Evolutionary conservation across 176 grass and related monocot species (phyloP), one percentile per base, ranked within the genome.

Genomic region (Coix lacrymajobi): DNA sequence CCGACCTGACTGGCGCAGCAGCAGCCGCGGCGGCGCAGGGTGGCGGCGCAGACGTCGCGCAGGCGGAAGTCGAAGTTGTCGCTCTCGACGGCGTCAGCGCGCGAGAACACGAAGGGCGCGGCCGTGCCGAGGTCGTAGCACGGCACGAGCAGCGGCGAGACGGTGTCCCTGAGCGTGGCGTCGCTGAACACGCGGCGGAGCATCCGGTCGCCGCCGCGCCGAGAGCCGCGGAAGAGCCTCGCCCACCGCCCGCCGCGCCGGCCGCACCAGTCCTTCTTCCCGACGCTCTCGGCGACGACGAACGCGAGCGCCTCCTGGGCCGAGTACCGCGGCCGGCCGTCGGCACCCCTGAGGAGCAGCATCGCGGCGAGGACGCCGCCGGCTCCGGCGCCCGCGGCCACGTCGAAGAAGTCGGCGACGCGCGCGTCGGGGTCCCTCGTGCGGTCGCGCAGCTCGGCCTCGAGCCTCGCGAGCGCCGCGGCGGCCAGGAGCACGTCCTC

Each of bases 101-200:
- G 89, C 26, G 94, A 97, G 89, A 97, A 97, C 71, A 97, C 51
- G 88, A 97, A 92, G 0, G 94, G 86, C 45, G 87, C 89, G 6
- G 85, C 82, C 6, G 89, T 94, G 64, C 83, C 75, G 75, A 92
- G 80, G 78, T 97, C 94, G 80, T 92, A 97, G 79, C 94, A 94
- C 11, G 94, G 83, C 37, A 97, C 82, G 8, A 97, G 94, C 33
- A 97, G 75, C 57, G 91, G 89, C 52, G 84, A 83, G 8, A 85
- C 73, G 15, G 91, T 91, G 79, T 97, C 94, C 71, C 75, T 86
- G 0, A 97, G 89, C 69, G 89, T 92, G 25, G 81, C 88, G 49
- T 90, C 91, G 69, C 93, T 88, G 76, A 97, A 97, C 72, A 89
- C 73, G 11, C 67, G 73, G 22, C 67, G 72, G 60, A 93, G 52